These are phyloP conservation scores for Vaccinium myrtillus DNA, from an alignment of 148 eudicot genomes.

Conservation along the genomic window DNA sequence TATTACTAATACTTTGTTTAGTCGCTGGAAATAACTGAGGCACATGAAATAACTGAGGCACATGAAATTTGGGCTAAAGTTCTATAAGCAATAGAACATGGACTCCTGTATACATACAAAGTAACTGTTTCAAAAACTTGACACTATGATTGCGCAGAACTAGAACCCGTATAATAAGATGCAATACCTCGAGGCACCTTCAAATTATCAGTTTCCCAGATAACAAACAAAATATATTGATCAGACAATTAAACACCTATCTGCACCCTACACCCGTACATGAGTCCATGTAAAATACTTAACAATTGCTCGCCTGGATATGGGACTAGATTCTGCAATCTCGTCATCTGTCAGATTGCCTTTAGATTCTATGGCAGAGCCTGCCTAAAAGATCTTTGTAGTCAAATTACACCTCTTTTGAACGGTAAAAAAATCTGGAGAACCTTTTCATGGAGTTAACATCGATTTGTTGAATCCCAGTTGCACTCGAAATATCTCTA, in stretches of 20 bases:
- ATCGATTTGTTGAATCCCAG: not conserved
- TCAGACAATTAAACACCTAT: not conserved
- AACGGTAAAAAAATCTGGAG: not conserved
- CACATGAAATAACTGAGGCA: not conserved
- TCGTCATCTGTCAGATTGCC: not conserved
- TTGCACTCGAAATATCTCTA: not conserved
- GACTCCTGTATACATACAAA: not conserved
- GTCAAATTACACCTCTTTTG: not conserved
- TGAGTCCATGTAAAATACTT: not conserved
- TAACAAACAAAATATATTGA: not conserved
- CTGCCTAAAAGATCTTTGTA: not conserved
- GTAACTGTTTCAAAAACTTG: not conserved
- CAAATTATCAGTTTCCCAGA: not conserved
- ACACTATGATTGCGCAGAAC: not conserved
- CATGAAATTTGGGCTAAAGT: not conserved
- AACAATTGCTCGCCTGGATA: not conserved
- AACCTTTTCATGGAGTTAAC: not conserved
- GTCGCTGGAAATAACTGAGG: not conserved
- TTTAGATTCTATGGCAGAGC: not conserved
- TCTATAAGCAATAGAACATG: not conserved
- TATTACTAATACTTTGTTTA: not conserved
- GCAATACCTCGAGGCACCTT: not conserved
- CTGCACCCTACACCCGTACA: not conserved
- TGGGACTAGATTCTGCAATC: not conserved
- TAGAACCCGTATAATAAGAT: not conserved